Conservation (phyloP, 148 eudicot species). For the Heliamphora exappendiculata region DNA sequence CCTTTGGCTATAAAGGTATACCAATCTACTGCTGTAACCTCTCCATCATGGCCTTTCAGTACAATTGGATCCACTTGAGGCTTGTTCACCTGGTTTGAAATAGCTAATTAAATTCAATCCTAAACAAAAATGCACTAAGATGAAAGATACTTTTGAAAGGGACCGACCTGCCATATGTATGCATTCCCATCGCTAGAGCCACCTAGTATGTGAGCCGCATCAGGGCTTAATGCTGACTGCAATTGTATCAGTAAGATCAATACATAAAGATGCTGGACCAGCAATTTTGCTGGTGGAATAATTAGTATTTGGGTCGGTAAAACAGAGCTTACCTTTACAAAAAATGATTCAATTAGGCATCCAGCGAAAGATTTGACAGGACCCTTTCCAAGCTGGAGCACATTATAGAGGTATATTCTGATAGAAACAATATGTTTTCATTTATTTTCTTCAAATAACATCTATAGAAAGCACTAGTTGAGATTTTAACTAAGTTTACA, state of each 20-base stretch:
- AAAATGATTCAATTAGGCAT: constrained; percentile 61
- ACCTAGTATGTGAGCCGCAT: constrained; percentile 75
- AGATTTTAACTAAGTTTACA: not conserved
- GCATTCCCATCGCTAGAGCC: constrained; percentile 89
- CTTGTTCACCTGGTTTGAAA: constrained; percentile 49
- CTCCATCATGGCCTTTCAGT: constrained; percentile 68
- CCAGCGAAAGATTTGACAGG: constrained; percentile 76
- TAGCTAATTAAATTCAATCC: not conserved
- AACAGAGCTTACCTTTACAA: constrained; percentile 55
- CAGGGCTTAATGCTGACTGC: constrained; percentile 87
- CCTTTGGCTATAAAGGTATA: constrained; percentile 16
- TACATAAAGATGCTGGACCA: not conserved
- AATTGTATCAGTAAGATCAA: constrained; percentile 14
- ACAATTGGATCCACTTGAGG: constrained; percentile 57
- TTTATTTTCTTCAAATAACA: not conserved
- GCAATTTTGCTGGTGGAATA: not conserved
- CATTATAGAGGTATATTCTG: constrained; percentile 86
- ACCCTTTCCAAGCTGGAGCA: constrained; percentile 78
- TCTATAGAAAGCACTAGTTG: not conserved
- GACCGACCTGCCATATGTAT: constrained; percentile 82
- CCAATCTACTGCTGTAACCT: constrained; percentile 93
- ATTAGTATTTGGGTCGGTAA: not conserved
- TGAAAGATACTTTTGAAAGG: not conserved
- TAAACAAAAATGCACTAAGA: constrained; percentile 1
- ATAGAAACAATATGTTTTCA: constrained; percentile 5